A percentile compares a stretch with the other conserved stretches of the same genome.
Evolutionary conservation across 768 basidiomycete genomes (phyloP).

Genomic region (Leucosporidium creatinivorum): DNA sequence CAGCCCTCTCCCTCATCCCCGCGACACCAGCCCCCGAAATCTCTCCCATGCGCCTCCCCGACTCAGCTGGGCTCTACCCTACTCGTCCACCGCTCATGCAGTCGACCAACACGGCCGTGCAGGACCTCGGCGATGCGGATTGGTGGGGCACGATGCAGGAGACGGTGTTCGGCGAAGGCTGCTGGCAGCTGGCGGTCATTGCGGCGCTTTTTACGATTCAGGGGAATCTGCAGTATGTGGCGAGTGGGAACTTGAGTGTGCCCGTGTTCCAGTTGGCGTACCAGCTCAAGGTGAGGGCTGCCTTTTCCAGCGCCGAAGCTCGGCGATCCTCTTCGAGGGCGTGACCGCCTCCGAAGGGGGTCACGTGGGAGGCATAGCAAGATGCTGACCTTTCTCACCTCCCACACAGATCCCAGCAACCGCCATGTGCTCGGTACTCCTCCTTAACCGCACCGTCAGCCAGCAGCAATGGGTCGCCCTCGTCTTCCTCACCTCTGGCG

Average conservation of each 20-base stretch:
- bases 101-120: not conserved
- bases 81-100: not conserved
- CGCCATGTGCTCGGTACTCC: conserved; percentile 78
- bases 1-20: conserved; percentile 22
- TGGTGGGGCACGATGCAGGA: conserved; percentile 21
- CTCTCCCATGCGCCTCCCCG: conserved; percentile 4
- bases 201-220: conserved; percentile 68
- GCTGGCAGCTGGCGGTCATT: conserved; percentile 91
- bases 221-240: conserved; percentile 76
- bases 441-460: conserved; percentile 57
- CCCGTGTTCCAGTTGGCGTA: conserved; percentile 95
- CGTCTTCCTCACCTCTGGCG: conserved; percentile 41
- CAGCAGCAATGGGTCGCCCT: conserved; percentile 71
- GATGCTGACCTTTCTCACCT: no score
- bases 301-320: not conserved
- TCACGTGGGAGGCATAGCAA: no score
- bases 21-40: conserved; percentile 11
- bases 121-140: not conserved
- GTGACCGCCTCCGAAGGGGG: no score
- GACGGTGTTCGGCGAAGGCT: conserved; percentile 76
- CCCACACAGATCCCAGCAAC: conserved; percentile 53
- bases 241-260: conserved; percentile 79
- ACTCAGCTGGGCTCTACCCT: conserved; percentile 4
- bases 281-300: conserved; percentile 64
- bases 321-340: not conserved